Conservation (phyloP, 306 rosid genomes). For the Cucumis hystrix region DNA sequence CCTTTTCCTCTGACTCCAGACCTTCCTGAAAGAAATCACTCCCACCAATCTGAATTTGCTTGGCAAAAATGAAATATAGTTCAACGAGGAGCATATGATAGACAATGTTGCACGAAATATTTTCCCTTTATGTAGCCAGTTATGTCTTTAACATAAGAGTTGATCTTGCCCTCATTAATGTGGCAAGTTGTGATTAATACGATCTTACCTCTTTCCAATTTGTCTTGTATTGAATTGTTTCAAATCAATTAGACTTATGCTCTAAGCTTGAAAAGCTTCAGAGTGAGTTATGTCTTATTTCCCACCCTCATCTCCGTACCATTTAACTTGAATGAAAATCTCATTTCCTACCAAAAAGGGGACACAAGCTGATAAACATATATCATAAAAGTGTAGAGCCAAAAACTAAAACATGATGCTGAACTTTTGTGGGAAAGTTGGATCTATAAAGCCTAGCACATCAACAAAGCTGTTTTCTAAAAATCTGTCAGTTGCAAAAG, state of each 20-base stretch:
- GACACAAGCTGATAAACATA: neutral
- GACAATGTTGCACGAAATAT: neutral
- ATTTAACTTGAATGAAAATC: neutral
- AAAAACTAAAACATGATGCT: neutral
- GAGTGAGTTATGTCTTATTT: neutral
- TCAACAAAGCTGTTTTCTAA: too few relatives aligned
- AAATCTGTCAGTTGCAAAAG: too few relatives aligned
- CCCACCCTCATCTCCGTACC: neutral
- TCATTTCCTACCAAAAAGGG: too few relatives aligned
- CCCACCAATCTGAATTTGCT: neutral
- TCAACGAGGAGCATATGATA: neutral
- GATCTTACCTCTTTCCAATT: neutral
- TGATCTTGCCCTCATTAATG: neutral
- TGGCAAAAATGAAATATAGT: neutral
- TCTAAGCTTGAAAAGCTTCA: neutral
- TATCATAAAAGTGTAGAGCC: neutral
- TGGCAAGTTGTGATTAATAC: neutral
- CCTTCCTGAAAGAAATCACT: neutral
- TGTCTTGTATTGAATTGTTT: neutral
- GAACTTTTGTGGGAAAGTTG: neutral
- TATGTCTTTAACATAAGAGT: neutral
- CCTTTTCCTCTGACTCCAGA: neutral
- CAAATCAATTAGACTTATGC: too few relatives aligned
- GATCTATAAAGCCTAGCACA: neutral
- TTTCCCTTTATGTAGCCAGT: neutral